Evolutionary conservation across 768 basidiomycete species (phyloP), one percentile per base, ranked within the genome.

Genomic region (Holtermannia corniformis): DNA sequence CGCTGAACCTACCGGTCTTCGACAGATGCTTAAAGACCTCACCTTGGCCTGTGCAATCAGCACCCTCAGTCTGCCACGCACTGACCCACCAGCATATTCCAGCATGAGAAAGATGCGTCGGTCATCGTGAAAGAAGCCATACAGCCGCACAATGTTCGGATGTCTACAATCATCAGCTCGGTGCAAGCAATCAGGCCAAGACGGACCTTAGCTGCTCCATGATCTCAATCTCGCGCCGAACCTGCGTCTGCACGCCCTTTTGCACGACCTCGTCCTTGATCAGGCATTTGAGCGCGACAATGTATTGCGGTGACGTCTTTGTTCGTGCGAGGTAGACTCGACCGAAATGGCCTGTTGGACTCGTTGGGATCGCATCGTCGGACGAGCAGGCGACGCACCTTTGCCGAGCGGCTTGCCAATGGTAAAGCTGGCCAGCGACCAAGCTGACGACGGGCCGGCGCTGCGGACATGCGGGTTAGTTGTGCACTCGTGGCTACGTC

Each of bases 301-400:
- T 92, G 76, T 87, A 97, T 54, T 84, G 81, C 1, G 88, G 86
- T 52, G 82, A 78, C 54, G 76, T 70, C 71, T 90, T 91, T 16
- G 91, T 93, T 50, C 92, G 82, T 41, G 95, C 90, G 83, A 97
- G 92, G 77, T 99, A 97, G 23, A 99, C 95, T 5, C 87, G 86
- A 1, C 95, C 95, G 61, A 97, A 99, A 75, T 97, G 96, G 41
- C 95, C 95, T 73, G n/a, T n/a, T n/a, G n/a, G n/a, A n/a, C n/a
- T n/a, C n/a, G n/a, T n/a, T n/a, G n/a, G 92, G 91, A n/a, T 90
- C 89, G 4, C 86, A 87, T 16, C 87, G 81, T 13, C 90, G 90
- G 65, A 92, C 88, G 61, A 92, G 93, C 91, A 53, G 82, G 78
- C 22, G 24, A 44, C 57, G 40, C 41, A 68, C 66, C 67, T 54